phyloP scores from a whole-genome alignment of 768 basidiomycete genomes.

The Austroboletus eburneus region DNA sequence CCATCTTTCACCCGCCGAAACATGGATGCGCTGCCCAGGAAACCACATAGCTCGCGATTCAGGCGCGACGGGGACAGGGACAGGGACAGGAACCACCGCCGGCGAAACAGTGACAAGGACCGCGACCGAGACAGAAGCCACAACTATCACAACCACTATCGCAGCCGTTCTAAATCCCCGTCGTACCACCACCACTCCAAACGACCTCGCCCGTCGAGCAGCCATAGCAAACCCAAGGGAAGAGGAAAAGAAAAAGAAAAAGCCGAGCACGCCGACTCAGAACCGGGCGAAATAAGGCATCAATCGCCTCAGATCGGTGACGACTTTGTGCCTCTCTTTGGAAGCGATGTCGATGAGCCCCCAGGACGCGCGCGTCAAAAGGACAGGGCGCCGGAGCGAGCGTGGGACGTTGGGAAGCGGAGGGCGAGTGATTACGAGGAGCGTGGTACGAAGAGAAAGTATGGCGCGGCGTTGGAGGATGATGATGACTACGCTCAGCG shows the following conservation, averaged over 20 bases:
- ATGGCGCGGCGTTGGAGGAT: constrained; percentile 40
- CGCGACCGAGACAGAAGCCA: constrained; percentile 3
- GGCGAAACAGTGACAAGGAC: constrained; percentile 7
- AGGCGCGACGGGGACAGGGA: constrained; percentile 3
- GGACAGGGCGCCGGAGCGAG: constrained; percentile 29
- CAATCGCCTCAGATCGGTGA: constrained; percentile 21
- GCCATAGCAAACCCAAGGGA: constrained; percentile 16
- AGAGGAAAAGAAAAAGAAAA: constrained; percentile 5
- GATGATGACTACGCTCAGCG: constrained; percentile 38
- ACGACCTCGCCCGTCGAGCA: constrained; percentile 12
- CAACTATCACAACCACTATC: constrained; percentile 2
- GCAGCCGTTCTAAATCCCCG: constrained; percentile 14
- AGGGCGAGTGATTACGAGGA: constrained; percentile 21
- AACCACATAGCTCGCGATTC: constrained; percentile 1
- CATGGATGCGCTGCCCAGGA: constrained; percentile 20
- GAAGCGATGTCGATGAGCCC: constrained; percentile 13
- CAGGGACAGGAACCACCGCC: constrained; percentile 6
- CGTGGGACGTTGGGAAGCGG: constrained; percentile 39
- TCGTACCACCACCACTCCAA: constrained; percentile 7
- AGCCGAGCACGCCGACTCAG: background rate
- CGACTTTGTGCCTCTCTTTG: constrained; percentile 30
- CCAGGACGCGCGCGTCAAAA: constrained; percentile 13
- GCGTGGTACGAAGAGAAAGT: constrained; percentile 41
- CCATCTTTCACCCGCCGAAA: background rate
- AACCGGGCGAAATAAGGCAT: constrained; percentile 8